A percentile compares a stretch with the other conserved stretches of the same genome.
Evolutionary conservation across 257 asterid species (phyloP).

Genomic region (Sherardia arvensis): DNA sequence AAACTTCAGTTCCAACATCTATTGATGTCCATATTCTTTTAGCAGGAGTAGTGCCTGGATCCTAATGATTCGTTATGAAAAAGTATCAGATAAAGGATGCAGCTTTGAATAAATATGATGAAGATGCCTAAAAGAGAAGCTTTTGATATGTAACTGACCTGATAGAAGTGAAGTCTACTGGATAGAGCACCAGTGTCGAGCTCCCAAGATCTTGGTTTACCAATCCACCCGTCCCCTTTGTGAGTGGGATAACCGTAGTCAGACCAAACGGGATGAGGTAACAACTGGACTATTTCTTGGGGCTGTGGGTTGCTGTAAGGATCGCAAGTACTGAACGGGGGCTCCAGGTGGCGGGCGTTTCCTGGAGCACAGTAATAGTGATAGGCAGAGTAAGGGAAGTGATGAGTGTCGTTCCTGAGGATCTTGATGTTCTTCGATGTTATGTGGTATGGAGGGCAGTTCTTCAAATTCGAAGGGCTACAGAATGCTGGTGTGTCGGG

Average conservation of each 20-base stretch:
- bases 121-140: background rate
- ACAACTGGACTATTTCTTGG: slow-evolving; percentile 2
- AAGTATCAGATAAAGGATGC: slow-evolving; percentile 9
- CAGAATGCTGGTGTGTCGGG: background rate
- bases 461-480: background rate
- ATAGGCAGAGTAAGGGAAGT: slow-evolving; percentile 6
- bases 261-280: slow-evolving; percentile 4
- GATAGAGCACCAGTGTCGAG: background rate
- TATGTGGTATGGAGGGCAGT: slow-evolving; percentile 5
- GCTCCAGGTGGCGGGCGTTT: slow-evolving; percentile 3
- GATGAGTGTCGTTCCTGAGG: slow-evolving; percentile 2
- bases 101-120: background rate
- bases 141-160: background rate
- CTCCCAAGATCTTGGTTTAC: background rate
- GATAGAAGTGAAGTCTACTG: slow-evolving; percentile 5
- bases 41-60: slow-evolving; percentile 54
- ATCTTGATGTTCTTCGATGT: background rate
- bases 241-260: slow-evolving; percentile 1
- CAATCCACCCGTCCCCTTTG: background rate
- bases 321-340: background rate
- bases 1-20: slow-evolving; percentile 72
- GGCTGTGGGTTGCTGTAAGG: slow-evolving; percentile 6
- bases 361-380: slow-evolving; percentile 7
- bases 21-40: slow-evolving; percentile 70
- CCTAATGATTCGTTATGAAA: slow-evolving; percentile 14